Evolutionary conservation across 768 basidiomycete genomes (phyloP).

Genomic region (Mycena sanguinolenta): DNA sequence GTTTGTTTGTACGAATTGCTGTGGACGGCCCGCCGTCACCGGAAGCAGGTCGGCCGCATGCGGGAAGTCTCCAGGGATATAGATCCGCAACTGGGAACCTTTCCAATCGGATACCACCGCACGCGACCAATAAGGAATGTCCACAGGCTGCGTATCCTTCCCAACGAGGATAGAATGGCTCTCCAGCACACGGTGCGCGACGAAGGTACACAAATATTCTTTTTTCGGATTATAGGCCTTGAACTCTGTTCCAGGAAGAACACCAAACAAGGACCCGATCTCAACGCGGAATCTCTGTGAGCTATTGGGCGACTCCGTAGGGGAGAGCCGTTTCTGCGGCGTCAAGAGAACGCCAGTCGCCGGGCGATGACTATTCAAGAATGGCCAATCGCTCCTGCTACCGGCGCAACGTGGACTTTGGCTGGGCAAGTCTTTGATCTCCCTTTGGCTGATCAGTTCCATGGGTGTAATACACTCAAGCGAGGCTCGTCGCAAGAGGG

Average conservation of each 20-base stretch:
- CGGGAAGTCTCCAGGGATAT: neutral
- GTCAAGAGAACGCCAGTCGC: neutral
- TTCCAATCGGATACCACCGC: constrained; percentile 13
- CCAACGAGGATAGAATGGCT: no score
- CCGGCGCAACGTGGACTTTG: neutral
- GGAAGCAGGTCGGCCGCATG: neutral
- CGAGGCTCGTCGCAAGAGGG: no score
- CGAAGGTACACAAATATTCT: no score
- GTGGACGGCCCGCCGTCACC: no score
- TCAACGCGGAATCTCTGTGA: neutral
- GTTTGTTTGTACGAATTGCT: neutral
- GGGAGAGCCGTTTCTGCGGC: neutral
- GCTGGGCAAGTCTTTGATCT: neutral
- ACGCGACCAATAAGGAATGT: neutral
- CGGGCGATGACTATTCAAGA: neutral
- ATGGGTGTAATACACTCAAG: neutral
- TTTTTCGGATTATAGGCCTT: no score
- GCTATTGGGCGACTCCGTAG: neutral
- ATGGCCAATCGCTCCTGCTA: neutral
- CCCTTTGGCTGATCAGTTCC: neutral
- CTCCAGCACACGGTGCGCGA: no score
- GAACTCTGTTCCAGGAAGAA: neutral
- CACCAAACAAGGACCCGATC: neutral
- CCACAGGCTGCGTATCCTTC: neutral
- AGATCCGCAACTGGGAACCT: neutral